Evolutionary conservation across 1,139 yeast species (phyloP).

Genomic region (Hanseniaspora sp.): DNA sequence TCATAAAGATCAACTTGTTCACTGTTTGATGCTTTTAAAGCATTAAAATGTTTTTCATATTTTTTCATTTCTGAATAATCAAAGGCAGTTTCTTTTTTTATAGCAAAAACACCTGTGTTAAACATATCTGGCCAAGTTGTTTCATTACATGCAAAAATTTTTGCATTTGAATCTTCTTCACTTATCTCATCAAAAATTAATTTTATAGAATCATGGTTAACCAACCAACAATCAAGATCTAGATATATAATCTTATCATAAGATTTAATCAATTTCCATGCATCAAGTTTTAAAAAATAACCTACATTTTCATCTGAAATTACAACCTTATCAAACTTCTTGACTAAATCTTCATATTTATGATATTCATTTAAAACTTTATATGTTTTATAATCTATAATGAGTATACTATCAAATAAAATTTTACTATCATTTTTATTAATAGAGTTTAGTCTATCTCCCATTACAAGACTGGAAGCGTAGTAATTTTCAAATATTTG

Average conservation of each 20-base stretch:
- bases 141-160: conserved; percentile 70
- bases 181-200: not conserved
- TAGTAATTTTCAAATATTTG: conserved; percentile 4
- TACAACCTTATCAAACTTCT: conserved; percentile 2
- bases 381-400: conserved; percentile 6
- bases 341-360: not conserved
- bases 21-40: conserved; percentile 34
- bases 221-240: conserved; percentile 10
- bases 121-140: conserved; percentile 93
- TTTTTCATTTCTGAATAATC: conserved; percentile 33
- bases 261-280: not conserved
- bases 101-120: conserved; percentile 73
- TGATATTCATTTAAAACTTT: not conserved
- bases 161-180: not conserved
- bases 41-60: conserved; percentile 36
- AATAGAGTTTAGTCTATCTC: not conserved
- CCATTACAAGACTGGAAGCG: not conserved
- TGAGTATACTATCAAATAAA: not conserved
- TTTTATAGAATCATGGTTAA: not conserved
- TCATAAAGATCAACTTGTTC: conserved; percentile 49
- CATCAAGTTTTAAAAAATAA: conserved; percentile 5
- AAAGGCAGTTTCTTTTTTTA: conserved; percentile 27
- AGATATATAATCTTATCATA: conserved; percentile 10
- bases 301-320: conserved; percentile 2
- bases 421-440: not conserved